Evolutionary conservation across 495 filamentous ascomycete genomes (phyloP), one percentile per base, ranked within the genome.

Genomic region (Aspergillus cristatus): DNA sequence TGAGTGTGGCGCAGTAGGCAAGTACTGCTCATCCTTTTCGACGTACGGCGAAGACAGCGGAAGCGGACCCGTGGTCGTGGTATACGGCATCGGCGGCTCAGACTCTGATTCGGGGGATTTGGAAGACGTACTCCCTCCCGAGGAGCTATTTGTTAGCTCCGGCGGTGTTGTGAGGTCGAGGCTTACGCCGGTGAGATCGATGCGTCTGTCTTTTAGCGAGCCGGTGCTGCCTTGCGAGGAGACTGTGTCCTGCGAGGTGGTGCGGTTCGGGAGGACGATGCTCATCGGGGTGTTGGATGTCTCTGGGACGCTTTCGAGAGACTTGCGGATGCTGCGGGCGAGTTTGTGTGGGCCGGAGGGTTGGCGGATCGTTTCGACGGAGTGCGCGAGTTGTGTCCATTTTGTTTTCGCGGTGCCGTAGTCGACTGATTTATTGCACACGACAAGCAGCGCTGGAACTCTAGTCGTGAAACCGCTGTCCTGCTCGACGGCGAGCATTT

Each of bases 301-400:
- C 35, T 41, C 40, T 18, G 43, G 50, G 10, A 32, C 35, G 18
- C 57, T 40, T 29, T 40, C 50, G 3, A 69, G 32, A 30, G 55
- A 63, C 26, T 53, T 60, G 7, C 59, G 38, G 63, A 68, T 43
- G 57, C 70, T 56, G 7, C 75, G 78, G 7, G 75, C 77, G 20
- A 82, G 48, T 45, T 83, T 84, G 41, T 81, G 70, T 12, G 79
- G 79, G 1, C 78, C 81, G 40, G 69, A 75, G 4, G 74, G 74
- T 25, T 66, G 71, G 16, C 68, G 64, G 14, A 75, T 56, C 20
- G 72, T 61, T 32, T 67, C 60, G 13, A 70, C 58, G 1, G 60
- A 52, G 6, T 50, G 41, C 7, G 62, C 54, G 17, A 62, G 39
- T 12, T 53, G 47, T 3, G 53, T 29, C 55, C 57, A 69, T n/a